Conservation (phyloP, 306 rosid genomes). For the Fagus sylvatica region DNA sequence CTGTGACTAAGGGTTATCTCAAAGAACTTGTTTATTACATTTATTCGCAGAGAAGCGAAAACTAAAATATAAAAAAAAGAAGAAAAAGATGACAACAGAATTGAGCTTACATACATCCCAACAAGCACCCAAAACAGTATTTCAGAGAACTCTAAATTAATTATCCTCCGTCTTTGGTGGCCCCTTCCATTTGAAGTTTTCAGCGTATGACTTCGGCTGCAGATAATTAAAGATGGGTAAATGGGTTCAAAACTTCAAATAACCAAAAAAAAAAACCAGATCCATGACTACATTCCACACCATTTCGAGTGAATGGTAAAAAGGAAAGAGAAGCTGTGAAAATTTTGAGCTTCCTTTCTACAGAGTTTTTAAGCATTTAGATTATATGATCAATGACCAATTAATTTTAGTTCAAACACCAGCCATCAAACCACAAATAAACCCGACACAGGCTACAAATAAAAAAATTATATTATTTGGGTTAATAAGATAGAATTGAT, state of each 20-base stretch:
- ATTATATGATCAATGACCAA: background rate
- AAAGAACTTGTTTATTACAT: too few relatives aligned
- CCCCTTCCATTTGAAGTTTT: constrained; percentile 46
- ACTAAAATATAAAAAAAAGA: background rate
- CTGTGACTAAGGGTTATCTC: too few relatives aligned
- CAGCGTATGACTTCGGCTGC: constrained; percentile 36
- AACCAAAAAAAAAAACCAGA: background rate
- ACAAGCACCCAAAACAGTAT: background rate
- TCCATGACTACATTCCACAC: background rate
- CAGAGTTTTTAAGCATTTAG: background rate
- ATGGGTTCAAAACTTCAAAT: background rate
- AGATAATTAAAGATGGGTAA: background rate
- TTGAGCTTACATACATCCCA: background rate
- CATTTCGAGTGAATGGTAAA: background rate
- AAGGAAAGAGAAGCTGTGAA: background rate
- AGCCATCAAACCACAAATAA: too few relatives aligned
- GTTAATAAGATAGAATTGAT: too few relatives aligned
- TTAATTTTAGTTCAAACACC: too few relatives aligned
- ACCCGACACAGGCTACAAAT: too few relatives aligned
- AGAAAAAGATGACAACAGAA: background rate
- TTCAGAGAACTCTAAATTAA: background rate
- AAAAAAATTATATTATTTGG: too few relatives aligned
- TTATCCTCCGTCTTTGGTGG: constrained; percentile 16
- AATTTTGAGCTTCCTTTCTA: background rate
- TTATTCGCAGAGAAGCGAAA: too few relatives aligned